Evolutionary conservation across 768 basidiomycete species (phyloP).

Genomic region (Sporobolomyces pararoseus): DNA sequence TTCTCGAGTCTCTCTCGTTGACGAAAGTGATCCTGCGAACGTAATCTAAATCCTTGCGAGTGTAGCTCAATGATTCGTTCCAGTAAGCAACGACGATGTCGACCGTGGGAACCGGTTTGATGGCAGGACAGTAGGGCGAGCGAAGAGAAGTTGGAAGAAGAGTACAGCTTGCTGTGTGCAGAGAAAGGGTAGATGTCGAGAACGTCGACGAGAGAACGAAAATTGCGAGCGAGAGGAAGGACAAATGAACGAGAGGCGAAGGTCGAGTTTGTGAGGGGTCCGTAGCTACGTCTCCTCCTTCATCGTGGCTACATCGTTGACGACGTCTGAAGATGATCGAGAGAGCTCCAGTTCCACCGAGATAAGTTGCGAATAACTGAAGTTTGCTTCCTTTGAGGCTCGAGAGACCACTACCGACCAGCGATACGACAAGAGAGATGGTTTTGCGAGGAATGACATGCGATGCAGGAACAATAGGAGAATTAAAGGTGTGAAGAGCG

Average conservation of each 20-base stretch:
- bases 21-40: slow-evolving; percentile 19
- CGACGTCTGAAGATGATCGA: no score
- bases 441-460: not conserved
- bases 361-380: not conserved
- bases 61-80: slow-evolving; percentile 40
- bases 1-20: slow-evolving; percentile 4
- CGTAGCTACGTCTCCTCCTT: no score
- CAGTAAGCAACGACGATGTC: slow-evolving; percentile 46
- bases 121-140: not conserved
- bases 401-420: not conserved
- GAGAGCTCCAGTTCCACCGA: not conserved
- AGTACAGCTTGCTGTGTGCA: not conserved
- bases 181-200: not conserved
- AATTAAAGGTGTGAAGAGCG: not conserved
- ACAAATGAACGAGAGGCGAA: not conserved
- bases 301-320: no score
- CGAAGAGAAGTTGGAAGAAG: not conserved
- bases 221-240: not conserved
- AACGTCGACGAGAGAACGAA: not conserved
- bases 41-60: slow-evolving; percentile 36
- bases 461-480: not conserved
- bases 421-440: not conserved
- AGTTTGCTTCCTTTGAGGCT: not conserved
- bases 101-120: not conserved
- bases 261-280: no score